phyloP scores from a whole-genome alignment of 768 basidiomycete genomes.

The Pisolithus marmoratus region DNA sequence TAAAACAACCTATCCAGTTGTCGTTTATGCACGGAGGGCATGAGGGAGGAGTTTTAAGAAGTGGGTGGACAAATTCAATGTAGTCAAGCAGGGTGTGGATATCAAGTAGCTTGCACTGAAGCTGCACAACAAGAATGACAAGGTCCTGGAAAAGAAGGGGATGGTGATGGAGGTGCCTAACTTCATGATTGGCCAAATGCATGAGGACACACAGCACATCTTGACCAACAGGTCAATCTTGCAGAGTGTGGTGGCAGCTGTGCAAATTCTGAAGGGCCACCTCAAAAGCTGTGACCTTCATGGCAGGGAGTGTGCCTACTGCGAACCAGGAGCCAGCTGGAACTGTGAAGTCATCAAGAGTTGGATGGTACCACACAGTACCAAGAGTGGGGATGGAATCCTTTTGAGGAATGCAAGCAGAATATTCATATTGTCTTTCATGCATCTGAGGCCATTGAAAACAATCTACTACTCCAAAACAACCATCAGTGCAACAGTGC shows the following conservation, averaged over 20 bases:
- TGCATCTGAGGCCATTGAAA: too few relatives aligned
- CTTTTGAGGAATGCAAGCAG: too few relatives aligned
- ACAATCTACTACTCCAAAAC: too few relatives aligned
- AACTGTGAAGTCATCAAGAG: too few relatives aligned
- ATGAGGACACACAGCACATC: not conserved
- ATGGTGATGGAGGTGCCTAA: not conserved
- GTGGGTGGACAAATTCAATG: conserved; percentile 1
- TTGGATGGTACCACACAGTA: too few relatives aligned
- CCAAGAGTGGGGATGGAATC: too few relatives aligned
- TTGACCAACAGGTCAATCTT: not conserved
- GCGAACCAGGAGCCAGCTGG: too few relatives aligned
- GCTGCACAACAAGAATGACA: conserved; percentile 1
- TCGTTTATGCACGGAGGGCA: not conserved
- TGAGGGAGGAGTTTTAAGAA: not conserved
- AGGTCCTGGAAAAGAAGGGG: not conserved
- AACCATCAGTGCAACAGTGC: too few relatives aligned
- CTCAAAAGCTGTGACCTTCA: not conserved
- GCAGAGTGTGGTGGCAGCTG: not conserved
- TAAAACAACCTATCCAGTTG: conserved; percentile 11
- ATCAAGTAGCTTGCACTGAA: conserved; percentile 1
- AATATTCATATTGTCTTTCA: too few relatives aligned
- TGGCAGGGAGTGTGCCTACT: too few relatives aligned
- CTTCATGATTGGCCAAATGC: not conserved
- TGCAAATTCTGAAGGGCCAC: not conserved
- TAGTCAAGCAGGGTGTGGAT: conserved; percentile 7